A percentile compares a stretch with the other conserved stretches of the same genome.
phyloP scores from a whole-genome alignment of 1,139 yeast genomes.

The Hyphopichia pseudoburtonii region DNA sequence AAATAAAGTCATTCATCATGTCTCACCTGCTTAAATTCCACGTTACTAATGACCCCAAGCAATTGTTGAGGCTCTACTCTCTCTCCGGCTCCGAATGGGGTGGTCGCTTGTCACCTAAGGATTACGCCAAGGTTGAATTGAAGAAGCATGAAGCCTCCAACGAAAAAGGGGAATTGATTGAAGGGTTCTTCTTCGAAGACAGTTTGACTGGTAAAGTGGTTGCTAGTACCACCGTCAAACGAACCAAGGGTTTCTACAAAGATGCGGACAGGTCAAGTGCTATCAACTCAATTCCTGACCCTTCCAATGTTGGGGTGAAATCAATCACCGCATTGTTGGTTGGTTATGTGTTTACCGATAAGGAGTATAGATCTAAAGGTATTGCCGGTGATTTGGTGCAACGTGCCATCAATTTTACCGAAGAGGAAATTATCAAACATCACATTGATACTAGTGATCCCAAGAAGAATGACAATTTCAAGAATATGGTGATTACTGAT shows the following conservation, averaged over 20 bases:
- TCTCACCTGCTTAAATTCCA: constrained; percentile 9
- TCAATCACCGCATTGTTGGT: constrained; percentile 28
- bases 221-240: constrained; percentile 26
- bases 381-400: constrained; percentile 28
- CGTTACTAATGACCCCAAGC: constrained; percentile 27
- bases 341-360: constrained; percentile 29
- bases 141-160: constrained; percentile 15
- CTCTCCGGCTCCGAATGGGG: constrained; percentile 34
- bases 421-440: constrained; percentile 27
- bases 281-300: constrained; percentile 34
- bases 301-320: constrained; percentile 33
- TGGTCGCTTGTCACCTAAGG: constrained; percentile 21
- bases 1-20: neutral
- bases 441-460: constrained; percentile 22
- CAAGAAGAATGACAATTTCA: constrained; percentile 27
- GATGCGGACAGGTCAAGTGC: constrained; percentile 29
- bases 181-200: constrained; percentile 33
- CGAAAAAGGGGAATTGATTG: constrained; percentile 14
- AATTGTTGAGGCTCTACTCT: constrained; percentile 24
- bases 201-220: constrained; percentile 22
- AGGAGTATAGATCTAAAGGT: constrained; percentile 29
- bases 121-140: constrained; percentile 24
- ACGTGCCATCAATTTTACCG: constrained; percentile 32
- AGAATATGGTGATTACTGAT: constrained; percentile 28
- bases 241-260: constrained; percentile 29